Conservation (phyloP, 1,284 basidiomycete genomes). For the Ustilago bromivora region DNA sequence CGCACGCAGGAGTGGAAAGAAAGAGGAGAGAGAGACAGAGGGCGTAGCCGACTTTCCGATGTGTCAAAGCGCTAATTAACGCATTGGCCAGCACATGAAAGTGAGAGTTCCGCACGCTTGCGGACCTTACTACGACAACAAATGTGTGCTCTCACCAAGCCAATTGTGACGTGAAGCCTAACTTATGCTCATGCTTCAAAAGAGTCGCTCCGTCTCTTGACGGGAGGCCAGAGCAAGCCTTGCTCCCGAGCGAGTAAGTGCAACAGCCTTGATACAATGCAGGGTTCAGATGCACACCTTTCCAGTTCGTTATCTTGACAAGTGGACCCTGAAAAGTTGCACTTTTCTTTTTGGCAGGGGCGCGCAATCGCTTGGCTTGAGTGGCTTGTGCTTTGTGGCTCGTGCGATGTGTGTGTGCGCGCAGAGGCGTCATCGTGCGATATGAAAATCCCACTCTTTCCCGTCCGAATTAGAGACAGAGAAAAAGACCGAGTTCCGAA, state of each 20-base stretch:
- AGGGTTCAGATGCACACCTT: constrained; percentile 24
- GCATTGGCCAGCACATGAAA: neutral
- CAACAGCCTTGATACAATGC: constrained; percentile 19
- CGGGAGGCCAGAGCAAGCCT: neutral
- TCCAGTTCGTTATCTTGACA: constrained; percentile 27
- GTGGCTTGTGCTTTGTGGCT: constrained; percentile 12
- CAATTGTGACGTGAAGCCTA: neutral
- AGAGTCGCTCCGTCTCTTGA: neutral
- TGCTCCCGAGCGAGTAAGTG: neutral
- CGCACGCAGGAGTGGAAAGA: neutral
- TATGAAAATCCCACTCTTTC: neutral
- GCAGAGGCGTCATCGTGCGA: constrained; percentile 10
- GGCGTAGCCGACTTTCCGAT: constrained; percentile 21
- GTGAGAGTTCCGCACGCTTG: neutral
- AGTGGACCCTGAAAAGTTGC: constrained; percentile 36
- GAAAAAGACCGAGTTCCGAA: constrained; percentile 28
- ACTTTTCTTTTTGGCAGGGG: neutral
- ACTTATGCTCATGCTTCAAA: neutral
- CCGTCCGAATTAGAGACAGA: constrained; percentile 18
- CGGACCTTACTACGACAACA: neutral
- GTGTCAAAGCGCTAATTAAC: constrained; percentile 32
- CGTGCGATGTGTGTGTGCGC: constrained; percentile 33
- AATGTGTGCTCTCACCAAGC: neutral
- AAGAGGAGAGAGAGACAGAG: neutral
- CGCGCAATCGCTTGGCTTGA: constrained; percentile 6